Evolutionary conservation across 2,329 filamentous ascomycete genomes (phyloP).

Genomic region (Amylocarpus encephaloides): DNA sequence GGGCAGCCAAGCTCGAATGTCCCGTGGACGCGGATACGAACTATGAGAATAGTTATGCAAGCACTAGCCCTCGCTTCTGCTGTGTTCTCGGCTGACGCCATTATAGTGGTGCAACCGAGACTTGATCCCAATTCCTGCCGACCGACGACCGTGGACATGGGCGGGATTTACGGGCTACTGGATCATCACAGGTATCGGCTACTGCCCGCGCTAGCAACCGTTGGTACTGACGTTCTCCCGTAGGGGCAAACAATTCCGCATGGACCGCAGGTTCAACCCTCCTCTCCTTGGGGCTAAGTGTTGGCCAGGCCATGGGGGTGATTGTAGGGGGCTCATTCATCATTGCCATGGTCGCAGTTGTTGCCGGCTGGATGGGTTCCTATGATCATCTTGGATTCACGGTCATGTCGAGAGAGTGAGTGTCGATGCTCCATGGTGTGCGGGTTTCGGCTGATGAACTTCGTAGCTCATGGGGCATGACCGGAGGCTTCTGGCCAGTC

Average conservation of each 20-base stretch:
- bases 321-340: slow-evolving; percentile 32
- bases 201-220: not conserved
- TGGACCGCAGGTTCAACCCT: slow-evolving; percentile 29
- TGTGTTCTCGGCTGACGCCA: not conserved
- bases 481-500: slow-evolving; percentile 31
- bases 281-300: slow-evolving; percentile 28
- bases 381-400: slow-evolving; percentile 33
- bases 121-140: slow-evolving; percentile 20
- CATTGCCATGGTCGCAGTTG: slow-evolving; percentile 30
- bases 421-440: not conserved
- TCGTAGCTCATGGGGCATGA: slow-evolving; percentile 28
- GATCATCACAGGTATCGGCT: slow-evolving; percentile 27
- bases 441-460: not conserved
- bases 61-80: not conserved
- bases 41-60: slow-evolving; percentile 23
- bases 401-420: slow-evolving; percentile 26
- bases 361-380: slow-evolving; percentile 33
- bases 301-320: slow-evolving; percentile 29
- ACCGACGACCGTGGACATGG: slow-evolving; percentile 29
- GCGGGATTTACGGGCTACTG: slow-evolving; percentile 30
- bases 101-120: slow-evolving; percentile 22
- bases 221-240: not conserved
- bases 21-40: slow-evolving; percentile 22
- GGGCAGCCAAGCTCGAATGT: slow-evolving; percentile 19
- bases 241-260: slow-evolving; percentile 26